Evolutionary conservation across 1,284 basidiomycete species (phyloP).

Genomic region (Hortiboletus rubellus): DNA sequence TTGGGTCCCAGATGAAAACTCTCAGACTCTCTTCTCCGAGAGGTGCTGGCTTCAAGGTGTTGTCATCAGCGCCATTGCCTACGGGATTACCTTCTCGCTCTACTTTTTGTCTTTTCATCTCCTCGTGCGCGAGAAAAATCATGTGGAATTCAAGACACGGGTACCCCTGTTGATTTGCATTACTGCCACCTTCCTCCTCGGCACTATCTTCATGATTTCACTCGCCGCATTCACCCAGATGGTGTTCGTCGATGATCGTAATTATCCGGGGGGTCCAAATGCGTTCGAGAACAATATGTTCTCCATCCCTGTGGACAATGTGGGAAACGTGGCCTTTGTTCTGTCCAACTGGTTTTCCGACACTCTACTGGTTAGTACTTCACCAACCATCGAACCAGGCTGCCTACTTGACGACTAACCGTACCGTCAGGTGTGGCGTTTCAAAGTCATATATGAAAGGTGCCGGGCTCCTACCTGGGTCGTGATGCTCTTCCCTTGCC

Average conservation of each 20-base stretch:
- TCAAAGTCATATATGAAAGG: conserved; percentile 25
- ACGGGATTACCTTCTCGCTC: conserved; percentile 10
- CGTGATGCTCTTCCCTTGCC: conserved; percentile 18
- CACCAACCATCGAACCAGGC: too few relatives aligned
- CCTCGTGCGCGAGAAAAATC: conserved; percentile 11
- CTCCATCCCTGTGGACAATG: conserved; percentile 18
- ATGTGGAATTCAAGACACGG: not conserved
- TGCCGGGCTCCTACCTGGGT: conserved; percentile 12
- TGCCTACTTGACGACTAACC: not conserved
- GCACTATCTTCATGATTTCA: conserved; percentile 25
- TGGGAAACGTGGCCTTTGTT: conserved; percentile 16
- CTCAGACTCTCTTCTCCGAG: conserved; percentile 17
- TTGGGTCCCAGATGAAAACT: conserved; percentile 18
- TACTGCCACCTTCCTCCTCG: conserved; percentile 23
- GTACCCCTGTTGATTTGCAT: conserved; percentile 23
- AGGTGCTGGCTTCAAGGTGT: conserved; percentile 21
- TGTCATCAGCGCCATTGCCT: conserved; percentile 13
- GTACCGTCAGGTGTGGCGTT: conserved; percentile 31
- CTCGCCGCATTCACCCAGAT: conserved; percentile 26
- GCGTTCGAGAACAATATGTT: conserved; percentile 17
- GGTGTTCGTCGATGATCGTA: conserved; percentile 35
- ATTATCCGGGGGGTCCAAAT: conserved; percentile 31
- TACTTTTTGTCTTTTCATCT: conserved; percentile 15
- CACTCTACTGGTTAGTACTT: conserved; percentile 26
- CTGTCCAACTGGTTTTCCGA: conserved; percentile 30